Evolutionary conservation across 1,284 basidiomycete genomes (phyloP).

Genomic region (Wallemia mellicola): DNA sequence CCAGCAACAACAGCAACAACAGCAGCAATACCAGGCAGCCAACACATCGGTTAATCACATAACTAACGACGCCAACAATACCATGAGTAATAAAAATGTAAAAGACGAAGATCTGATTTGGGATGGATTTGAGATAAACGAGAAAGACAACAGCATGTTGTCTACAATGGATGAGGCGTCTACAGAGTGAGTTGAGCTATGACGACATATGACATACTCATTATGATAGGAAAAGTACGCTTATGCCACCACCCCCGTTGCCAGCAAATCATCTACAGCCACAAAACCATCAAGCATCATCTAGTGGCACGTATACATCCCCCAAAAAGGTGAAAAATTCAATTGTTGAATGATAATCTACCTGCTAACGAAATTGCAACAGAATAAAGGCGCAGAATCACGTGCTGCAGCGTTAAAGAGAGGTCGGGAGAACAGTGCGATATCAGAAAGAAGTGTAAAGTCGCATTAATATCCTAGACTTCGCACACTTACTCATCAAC

Average conservation of each 20-base stretch:
- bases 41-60: no score
- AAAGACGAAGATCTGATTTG: not conserved
- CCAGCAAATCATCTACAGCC: not conserved
- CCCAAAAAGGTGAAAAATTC: not conserved
- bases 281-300: conserved; percentile 1
- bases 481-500: not conserved
- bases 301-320: no score
- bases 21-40: conserved; percentile 1
- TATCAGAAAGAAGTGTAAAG: not conserved
- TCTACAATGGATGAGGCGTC: not conserved
- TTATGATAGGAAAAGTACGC: not conserved
- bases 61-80: no score
- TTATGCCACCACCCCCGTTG: not conserved
- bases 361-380: not conserved
- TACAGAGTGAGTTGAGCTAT: not conserved
- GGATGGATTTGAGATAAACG: not conserved
- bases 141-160: not conserved
- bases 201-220: not conserved
- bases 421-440: not conserved
- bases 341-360: not conserved
- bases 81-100: no score
- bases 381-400: not conserved
- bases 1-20: conserved; percentile 3
- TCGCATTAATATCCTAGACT: not conserved
- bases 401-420: not conserved